These are phyloP conservation scores for Pythium rishiriense DNA, from an alignment of 352 stramenopile species.

Conservation along the genomic window DNA sequence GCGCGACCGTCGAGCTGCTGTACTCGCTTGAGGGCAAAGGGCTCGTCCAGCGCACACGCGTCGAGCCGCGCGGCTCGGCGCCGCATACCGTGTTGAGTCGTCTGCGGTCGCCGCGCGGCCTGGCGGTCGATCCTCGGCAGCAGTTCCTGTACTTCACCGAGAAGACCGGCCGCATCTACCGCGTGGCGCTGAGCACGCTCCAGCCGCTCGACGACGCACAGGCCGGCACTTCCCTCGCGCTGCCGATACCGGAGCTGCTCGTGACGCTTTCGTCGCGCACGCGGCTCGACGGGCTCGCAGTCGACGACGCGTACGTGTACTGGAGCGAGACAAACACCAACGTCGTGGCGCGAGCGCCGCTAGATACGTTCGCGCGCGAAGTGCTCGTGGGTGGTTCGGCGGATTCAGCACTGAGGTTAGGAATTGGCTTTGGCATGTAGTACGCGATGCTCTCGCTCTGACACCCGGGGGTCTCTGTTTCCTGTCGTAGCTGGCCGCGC, in stretches of 20 bases:
- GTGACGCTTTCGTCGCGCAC: slow-evolving; percentile 44
- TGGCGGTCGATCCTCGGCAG: slow-evolving; percentile 38
- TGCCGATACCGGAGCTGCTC: slow-evolving; percentile 28
- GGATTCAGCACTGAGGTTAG: slow-evolving; percentile 62
- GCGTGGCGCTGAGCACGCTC: not conserved
- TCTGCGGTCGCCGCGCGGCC: slow-evolving; percentile 50
- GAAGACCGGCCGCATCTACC: slow-evolving; percentile 65
- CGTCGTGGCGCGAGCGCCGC: slow-evolving; percentile 45
- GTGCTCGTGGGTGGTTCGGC: slow-evolving; percentile 53
- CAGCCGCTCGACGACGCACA: not conserved
- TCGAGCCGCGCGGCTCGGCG: not conserved
- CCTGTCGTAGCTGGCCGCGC: slow-evolving; percentile 50
- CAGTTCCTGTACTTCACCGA: slow-evolving; percentile 66
- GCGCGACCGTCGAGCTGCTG: slow-evolving; percentile 33
- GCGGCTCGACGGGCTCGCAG: slow-evolving; percentile 59
- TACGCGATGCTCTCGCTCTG: too few species aligned
- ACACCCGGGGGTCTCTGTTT: not conserved
- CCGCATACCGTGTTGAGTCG: slow-evolving; percentile 32
- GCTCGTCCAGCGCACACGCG: slow-evolving; percentile 33
- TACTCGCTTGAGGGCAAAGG: slow-evolving; percentile 66
- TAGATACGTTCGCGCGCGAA: slow-evolving; percentile 45
- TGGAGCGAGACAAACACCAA: slow-evolving; percentile 76
- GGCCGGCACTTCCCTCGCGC: too few species aligned
- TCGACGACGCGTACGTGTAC: slow-evolving; percentile 46
- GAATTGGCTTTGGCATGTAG: too few species aligned